Percentiles rank a stretch among this genome's conserved stretches.
Evolutionary conservation across 257 asterid genomes (phyloP).

Genomic region (Jaltomata sinuosa): DNA sequence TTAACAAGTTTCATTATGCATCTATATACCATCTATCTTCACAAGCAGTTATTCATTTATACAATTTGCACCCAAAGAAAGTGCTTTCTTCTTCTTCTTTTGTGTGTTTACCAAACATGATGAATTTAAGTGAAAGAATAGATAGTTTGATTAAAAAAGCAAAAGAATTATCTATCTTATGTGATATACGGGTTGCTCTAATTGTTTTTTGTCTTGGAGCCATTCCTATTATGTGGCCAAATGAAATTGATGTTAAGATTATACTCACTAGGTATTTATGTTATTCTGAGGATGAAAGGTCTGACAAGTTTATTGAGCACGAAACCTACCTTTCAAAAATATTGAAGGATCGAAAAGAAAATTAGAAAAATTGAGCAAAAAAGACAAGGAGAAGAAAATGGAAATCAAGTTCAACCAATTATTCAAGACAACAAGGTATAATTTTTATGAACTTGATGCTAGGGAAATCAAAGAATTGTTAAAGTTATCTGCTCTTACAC

Average conservation of each 20-base stretch:
- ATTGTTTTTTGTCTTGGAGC: conserved; percentile 13
- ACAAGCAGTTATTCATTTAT: too few species aligned
- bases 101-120: background rate
- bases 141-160: conserved; percentile 29
- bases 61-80: too few species aligned
- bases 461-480: conserved; percentile 3
- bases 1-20: background rate
- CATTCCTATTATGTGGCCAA: conserved; percentile 21
- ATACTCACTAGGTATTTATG: conserved; percentile 15
- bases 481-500: conserved; percentile 7
- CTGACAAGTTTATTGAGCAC: conserved; percentile 19
- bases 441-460: conserved; percentile 11
- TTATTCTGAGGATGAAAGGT: conserved; percentile 16
- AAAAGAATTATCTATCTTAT: conserved; percentile 24
- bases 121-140: conserved; percentile 9
- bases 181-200: conserved; percentile 16
- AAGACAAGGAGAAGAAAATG: conserved; percentile 19
- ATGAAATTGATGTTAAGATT: conserved; percentile 2
- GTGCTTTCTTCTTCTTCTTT: too few species aligned
- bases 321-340: conserved; percentile 19
- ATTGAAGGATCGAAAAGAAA: conserved; percentile 1
- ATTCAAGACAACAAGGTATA: conserved; percentile 6
- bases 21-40: background rate
- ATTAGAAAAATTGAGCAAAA: conserved; percentile 5
- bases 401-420: conserved; percentile 13